Evolutionary conservation across 2,329 filamentous ascomycete genomes (phyloP).

Genomic region (Ophiostoma fasciatum): DNA sequence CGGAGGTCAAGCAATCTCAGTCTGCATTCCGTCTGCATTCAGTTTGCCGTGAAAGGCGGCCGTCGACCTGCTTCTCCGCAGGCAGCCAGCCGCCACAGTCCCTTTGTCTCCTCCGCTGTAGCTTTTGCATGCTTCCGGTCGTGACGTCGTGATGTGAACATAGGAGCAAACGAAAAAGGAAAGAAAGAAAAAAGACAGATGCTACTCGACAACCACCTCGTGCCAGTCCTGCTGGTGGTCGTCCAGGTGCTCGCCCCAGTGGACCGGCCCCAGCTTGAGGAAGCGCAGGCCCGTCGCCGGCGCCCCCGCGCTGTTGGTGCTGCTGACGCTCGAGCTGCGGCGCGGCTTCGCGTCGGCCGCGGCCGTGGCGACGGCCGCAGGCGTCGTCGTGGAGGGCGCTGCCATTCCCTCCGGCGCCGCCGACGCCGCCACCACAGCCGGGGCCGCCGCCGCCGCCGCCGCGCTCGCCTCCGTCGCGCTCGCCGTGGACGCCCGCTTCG

Average conservation of each 20-base stretch:
- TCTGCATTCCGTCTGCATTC: no score
- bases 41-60: no score
- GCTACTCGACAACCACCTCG: conserved; percentile 28
- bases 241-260: conserved; percentile 45
- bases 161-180: neutral
- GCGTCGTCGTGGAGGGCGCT: conserved; percentile 13
- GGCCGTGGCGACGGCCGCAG: conserved; percentile 12
- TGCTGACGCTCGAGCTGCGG: conserved; percentile 41
- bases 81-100: no score
- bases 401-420: conserved; percentile 7
- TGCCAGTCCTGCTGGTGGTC: conserved; percentile 42
- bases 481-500: no score
- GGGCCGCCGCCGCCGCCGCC: conserved; percentile 8
- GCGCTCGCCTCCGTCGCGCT: conserved; percentile 13
- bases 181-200: neutral
- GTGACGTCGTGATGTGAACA: no score
- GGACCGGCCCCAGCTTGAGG: conserved; percentile 49
- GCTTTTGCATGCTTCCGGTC: no score
- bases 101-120: no score
- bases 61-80: no score
- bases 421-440: conserved; percentile 6
- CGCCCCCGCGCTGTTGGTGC: conserved; percentile 23
- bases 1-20: no score
- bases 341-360: conserved; percentile 20
- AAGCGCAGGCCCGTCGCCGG: conserved; percentile 27